Evolutionary conservation across 129 eudicot species (phyloP).

Genomic region (carrot (Daucus carota)): DNA sequence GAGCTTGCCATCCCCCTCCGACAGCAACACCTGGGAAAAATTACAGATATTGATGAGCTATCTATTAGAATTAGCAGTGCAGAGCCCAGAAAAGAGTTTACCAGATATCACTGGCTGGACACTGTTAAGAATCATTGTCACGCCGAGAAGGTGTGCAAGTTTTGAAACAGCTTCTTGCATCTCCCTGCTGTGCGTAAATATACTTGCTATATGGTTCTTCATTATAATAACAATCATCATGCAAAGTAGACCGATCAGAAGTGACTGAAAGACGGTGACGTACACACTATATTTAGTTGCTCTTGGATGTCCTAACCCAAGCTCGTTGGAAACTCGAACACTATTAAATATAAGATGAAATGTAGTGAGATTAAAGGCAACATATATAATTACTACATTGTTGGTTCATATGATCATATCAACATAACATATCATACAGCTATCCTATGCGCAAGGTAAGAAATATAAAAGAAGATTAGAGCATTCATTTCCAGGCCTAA

Average conservation of each 20-base stretch:
- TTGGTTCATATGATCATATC: not conserved
- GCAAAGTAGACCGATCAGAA: conserved; percentile 49
- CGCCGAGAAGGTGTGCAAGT: conserved; percentile 54
- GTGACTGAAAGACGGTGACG: conserved; percentile 41
- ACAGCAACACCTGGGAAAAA: conserved; percentile 50
- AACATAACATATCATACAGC: not conserved
- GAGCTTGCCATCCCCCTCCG: conserved; percentile 79
- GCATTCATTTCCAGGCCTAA: not conserved
- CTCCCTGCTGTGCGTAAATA: conserved; percentile 34
- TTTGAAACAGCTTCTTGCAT: conserved; percentile 33
- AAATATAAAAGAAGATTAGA: not conserved
- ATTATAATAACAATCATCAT: conserved; percentile 34
- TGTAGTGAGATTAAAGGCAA: not conserved
- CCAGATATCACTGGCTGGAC: conserved; percentile 69
- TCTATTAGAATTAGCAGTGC: not conserved
- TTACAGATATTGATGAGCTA: not conserved
- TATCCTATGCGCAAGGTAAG: not conserved
- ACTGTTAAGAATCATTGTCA: conserved; percentile 66
- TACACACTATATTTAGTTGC: conserved; percentile 49
- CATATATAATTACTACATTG: not conserved
- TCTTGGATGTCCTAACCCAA: conserved; percentile 45
- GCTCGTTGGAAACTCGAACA: conserved; percentile 68
- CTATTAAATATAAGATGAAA: conserved; percentile 14
- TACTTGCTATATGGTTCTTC: conserved; percentile 27
- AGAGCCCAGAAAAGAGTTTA: not conserved